Evolutionary conservation across 176 grass and related monocot species (phyloP).

Genomic region (Ensete glaucum): DNA sequence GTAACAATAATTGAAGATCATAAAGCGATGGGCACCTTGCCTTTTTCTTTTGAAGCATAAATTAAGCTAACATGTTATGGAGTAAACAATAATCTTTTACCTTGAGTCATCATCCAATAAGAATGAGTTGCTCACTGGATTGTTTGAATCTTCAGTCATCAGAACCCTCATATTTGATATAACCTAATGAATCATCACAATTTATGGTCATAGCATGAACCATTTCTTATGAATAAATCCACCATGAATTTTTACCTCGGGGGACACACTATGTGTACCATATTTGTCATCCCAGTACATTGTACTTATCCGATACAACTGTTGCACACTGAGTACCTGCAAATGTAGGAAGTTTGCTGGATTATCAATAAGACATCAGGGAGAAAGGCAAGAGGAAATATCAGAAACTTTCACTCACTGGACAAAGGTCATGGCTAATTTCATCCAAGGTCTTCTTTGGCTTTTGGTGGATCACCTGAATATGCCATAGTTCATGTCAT

Average conservation of each 20-base stretch:
- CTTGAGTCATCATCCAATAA: slow-evolving; percentile 91
- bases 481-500: slow-evolving; percentile 14
- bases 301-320: slow-evolving; percentile 19
- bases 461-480: not conserved
- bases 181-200: slow-evolving; percentile 31
- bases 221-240: too few relatives aligned
- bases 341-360: not conserved
- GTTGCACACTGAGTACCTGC: slow-evolving; percentile 46
- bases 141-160: slow-evolving; percentile 88
- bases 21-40: too few relatives aligned
- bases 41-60: too few relatives aligned
- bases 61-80: not conserved
- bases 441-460: slow-evolving; percentile 36
- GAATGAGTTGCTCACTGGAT: slow-evolving; percentile 70
- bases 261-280: slow-evolving; percentile 23
- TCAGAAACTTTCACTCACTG: slow-evolving; percentile 15
- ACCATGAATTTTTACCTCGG: slow-evolving; percentile 25
- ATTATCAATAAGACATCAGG: not conserved
- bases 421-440: slow-evolving; percentile 95
- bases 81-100: slow-evolving; percentile 24
- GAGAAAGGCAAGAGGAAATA: not conserved
- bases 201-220: too few relatives aligned
- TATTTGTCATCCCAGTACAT: too few relatives aligned
- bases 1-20: too few relatives aligned
- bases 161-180: slow-evolving; percentile 78